Evolutionary conservation across 768 basidiomycete species (phyloP), one percentile per base, ranked within the genome.

Genomic region (Agaricus subrufescens): DNA sequence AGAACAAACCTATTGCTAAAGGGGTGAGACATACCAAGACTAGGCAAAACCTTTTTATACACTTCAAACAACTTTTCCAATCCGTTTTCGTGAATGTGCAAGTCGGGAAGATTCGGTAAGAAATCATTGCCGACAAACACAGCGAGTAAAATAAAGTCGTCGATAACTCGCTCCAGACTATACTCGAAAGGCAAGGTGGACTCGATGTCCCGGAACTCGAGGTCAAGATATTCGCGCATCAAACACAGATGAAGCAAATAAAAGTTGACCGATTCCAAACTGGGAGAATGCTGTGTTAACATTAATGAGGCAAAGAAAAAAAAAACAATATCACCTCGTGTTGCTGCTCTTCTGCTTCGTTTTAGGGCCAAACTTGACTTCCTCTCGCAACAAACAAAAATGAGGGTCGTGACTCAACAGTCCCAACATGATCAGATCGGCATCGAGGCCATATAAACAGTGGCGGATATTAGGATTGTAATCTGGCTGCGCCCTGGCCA

Each of bases 91-190:
- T 98, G 94, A 67, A 99, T 98, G 67, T 98, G 97, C 27, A 99
- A 71, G 69, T 97, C 94, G 4, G 97, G 97, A 56, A 99, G 71
- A 73, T 98, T 91, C 7, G 96, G 97, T 60, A 98, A 71, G 72
- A 98, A 98, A 73, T 98, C 96, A 67, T 98, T 99, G 31, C 97
- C 97, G 50, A 98, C 87, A 63, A 99, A 99, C 27, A 98, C 93
- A 25, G 94, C 92, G 62, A 99, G 83, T 6, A 98, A 77, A 65
- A 98, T 90, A 71, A 98, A 98, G 74, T 99, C 97, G 70, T 99
- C 96, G 66, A 99, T 96, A 69, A 99, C 78, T 37, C 91, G 86
- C 68, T 99, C 97, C 60, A 98, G 81, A 66, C 78, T 89, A 70
- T 98, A 98, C 30, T 75, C 73, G 75, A 98, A 98, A 0, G 86